These are phyloP conservation scores for Rhodotorula kratochvilovae DNA, from an alignment of 768 basidiomycete genomes.

Conservation along the genomic window DNA sequence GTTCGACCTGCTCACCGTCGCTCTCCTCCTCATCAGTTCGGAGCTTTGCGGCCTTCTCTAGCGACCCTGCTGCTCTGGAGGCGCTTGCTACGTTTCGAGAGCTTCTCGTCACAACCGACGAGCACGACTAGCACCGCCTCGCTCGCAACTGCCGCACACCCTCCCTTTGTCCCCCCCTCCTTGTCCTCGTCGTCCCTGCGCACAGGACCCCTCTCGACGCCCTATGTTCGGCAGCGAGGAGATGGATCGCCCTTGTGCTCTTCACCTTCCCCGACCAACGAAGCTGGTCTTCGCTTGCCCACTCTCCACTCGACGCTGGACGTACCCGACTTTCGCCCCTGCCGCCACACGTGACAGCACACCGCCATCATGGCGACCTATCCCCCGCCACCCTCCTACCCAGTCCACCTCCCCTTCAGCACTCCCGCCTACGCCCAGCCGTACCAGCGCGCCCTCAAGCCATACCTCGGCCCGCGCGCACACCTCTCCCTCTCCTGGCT, in stretches of 20 bases:
- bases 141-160: background rate
- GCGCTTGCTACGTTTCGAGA: too few species aligned
- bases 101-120: too few species aligned
- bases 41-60: too few species aligned
- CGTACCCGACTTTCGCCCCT: background rate
- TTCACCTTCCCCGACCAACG: too few species aligned
- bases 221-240: background rate
- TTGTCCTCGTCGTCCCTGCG: background rate
- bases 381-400: background rate
- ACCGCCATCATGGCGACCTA: background rate
- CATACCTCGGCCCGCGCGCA: slow-evolving; percentile 34
- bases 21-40: too few species aligned
- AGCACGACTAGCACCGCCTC: background rate
- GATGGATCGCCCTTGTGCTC: background rate
- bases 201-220: background rate
- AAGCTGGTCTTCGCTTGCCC: background rate
- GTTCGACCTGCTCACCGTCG: too few species aligned
- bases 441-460: background rate
- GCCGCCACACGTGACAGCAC: too few species aligned
- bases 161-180: background rate
- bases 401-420: background rate
- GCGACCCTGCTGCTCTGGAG: too few species aligned
- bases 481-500: slow-evolving; percentile 39
- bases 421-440: background rate
- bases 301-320: background rate